Conservation (phyloP, 306 rosid genomes). For the Glycine tomentella region DNA sequence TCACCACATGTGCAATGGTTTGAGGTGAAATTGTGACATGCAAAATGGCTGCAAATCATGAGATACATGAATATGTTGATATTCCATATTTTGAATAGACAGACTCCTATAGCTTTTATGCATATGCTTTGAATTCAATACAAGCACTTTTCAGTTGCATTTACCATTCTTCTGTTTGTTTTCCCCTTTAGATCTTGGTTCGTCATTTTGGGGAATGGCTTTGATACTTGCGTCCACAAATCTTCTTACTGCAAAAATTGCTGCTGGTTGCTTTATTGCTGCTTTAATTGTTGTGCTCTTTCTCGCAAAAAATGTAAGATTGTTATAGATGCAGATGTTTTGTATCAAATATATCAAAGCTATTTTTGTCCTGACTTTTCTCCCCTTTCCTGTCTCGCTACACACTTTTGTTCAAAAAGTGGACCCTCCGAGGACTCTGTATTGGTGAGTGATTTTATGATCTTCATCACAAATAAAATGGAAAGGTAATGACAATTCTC, state of each 20-base stretch:
- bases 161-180: constrained; percentile 43
- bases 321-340: constrained; percentile 4
- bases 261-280: constrained; percentile 84
- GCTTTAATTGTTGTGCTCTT: constrained; percentile 88
- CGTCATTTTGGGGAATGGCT: constrained; percentile 98
- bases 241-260: constrained; percentile 80
- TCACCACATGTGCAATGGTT: constrained; percentile 29
- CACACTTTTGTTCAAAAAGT: constrained; percentile 54
- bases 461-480: constrained; percentile 26
- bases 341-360: constrained; percentile 18
- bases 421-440: constrained; percentile 98
- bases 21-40: constrained; percentile 33
- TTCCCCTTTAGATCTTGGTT: constrained; percentile 81
- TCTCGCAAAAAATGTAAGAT: constrained; percentile 90
- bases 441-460: constrained; percentile 66
- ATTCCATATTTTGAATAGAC: neutral
- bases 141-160: constrained; percentile 35
- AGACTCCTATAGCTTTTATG: neutral
- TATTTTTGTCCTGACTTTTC: constrained; percentile 40
- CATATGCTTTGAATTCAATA: constrained; percentile 37
- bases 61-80: neutral
- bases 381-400: constrained; percentile 40
- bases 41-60: neutral
- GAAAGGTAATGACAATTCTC: constrained; percentile 32
- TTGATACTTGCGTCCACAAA: constrained; percentile 93